Base-by-base conservation (phyloP, 176 grass and related monocot species). In the Saccharum spontaneum region DNA sequence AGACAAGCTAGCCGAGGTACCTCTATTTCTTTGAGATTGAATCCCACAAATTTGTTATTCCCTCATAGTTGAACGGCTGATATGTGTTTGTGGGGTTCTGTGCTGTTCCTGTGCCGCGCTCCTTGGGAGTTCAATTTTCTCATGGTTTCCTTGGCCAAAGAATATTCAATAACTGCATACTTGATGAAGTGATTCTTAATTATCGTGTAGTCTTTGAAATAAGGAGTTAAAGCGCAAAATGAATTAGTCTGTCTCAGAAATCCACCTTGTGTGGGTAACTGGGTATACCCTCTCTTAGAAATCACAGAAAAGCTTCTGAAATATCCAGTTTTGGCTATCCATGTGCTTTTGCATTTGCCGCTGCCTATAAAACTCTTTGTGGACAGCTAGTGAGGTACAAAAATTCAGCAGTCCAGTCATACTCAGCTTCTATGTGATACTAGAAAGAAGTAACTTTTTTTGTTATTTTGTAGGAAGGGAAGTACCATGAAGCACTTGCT, bases 401-500 rank as follows among this genome's bases (percentile, higher is more conserved):
- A 26, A 40, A 10, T 52, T 65, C 4, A 81, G 48, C 3, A 31
- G 13, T 43, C 8, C 10, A 49, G 16, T 20, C 17, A 49, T 39
- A 11, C 10, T 15, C 6, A 22, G 41, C 65, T 78, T 20, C 10
- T 52, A 72, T 84, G 43, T 16, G 24, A 54, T 75, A 57, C 3
- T n/a, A 22, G 24, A 31, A 44, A 70, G 12, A 75, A 22, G 26
- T n/a, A 3, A 83, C 10, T 59, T 9, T 5, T 80, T 61, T 84
- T 80, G 14, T 24, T 71, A 63, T 20, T n/a, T 92, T 84, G 40
- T 86, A 97, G 95, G 89, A 92, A 88, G 90, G 95, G 5, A 93
- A 85, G 79, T 94, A 94, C 83, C 83, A 85, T 75, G 90, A 97
- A 88, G 92, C 95, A 48, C 85, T 97, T 86, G 81, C 85, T 37